phyloP scores from a whole-genome alignment of 2,329 filamentous ascomycete genomes.

The Verticillium tricorpus region DNA sequence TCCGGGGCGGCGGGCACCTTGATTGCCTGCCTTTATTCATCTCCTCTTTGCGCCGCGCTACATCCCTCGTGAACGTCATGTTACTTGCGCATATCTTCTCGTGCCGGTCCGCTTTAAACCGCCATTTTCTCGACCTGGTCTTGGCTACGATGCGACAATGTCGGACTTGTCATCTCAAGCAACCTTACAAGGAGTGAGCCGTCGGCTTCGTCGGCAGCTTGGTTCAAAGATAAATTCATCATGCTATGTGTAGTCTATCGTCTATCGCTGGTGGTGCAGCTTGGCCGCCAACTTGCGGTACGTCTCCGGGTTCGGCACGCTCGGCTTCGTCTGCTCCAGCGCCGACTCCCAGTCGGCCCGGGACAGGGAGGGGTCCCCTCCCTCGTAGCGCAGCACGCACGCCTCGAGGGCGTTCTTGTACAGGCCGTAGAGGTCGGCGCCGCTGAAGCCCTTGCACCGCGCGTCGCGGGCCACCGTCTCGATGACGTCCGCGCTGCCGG shows the following conservation, averaged over 20 bases:
- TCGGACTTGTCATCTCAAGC: too few species aligned
- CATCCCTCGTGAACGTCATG: neutral
- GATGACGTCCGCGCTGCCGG: slow-evolving; percentile 27
- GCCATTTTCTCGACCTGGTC: too few species aligned
- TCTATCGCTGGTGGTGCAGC: slow-evolving; percentile 14
- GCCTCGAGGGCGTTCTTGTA: slow-evolving; percentile 42
- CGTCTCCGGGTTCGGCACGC: slow-evolving; percentile 41
- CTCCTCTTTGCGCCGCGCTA: neutral
- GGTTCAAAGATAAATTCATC: too few species aligned
- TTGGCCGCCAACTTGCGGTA: slow-evolving; percentile 34
- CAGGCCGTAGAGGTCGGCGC: slow-evolving; percentile 52
- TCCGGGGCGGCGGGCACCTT: neutral
- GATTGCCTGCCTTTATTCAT: neutral
- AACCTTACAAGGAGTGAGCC: too few species aligned
- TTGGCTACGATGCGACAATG: too few species aligned
- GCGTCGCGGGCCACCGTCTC: slow-evolving; percentile 60
- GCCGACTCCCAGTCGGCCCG: slow-evolving; percentile 49
- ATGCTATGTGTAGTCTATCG: neutral
- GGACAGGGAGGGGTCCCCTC: slow-evolving; percentile 25
- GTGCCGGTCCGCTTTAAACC: too few species aligned
- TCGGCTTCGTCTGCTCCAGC: slow-evolving; percentile 41
- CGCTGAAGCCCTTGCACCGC: slow-evolving; percentile 73
- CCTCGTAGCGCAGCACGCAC: slow-evolving; percentile 22
- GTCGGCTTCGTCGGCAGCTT: too few species aligned
- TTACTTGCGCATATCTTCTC: neutral